phyloP scores from a whole-genome alignment of 768 basidiomycete species.

The Lepiota venenata region DNA sequence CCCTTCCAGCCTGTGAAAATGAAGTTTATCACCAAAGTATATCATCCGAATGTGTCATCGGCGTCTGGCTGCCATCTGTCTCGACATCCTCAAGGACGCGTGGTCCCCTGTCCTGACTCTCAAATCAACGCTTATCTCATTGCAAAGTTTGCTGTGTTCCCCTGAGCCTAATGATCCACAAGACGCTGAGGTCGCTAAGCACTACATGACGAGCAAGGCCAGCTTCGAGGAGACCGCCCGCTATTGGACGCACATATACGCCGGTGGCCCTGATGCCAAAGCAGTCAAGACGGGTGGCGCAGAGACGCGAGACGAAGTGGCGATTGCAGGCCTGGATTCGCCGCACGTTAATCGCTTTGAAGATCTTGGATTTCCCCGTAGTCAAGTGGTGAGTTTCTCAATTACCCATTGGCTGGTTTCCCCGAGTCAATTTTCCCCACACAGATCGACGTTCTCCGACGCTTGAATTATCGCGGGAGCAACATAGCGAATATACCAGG shows the following conservation, averaged over 20 bases:
- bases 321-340: conserved; percentile 78
- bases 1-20: conserved; percentile 96
- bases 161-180: conserved; percentile 97
- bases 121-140: conserved; percentile 92
- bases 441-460: conserved; percentile 84
- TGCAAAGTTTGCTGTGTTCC: conserved; percentile 89
- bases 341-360: conserved; percentile 86
- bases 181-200: conserved; percentile 97
- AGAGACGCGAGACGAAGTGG: conserved; percentile 53
- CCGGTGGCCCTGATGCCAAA: conserved; percentile 64
- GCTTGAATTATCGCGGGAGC: conserved; percentile 82
- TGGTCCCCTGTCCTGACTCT: conserved; percentile 95
- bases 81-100: conserved; percentile 85
- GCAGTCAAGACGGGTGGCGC: conserved; percentile 37
- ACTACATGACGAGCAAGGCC: conserved; percentile 83
- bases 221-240: conserved; percentile 91
- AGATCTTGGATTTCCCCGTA: conserved; percentile 74
- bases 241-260: conserved; percentile 94
- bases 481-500: conserved; percentile 78
- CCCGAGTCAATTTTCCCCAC: conserved; percentile 6
- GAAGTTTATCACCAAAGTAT: conserved; percentile 97
- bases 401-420: background rate
- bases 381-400: conserved; percentile 72
- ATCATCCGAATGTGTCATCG: conserved; percentile 94
- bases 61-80: conserved; percentile 93